phyloP scores from a whole-genome alignment of 768 basidiomycete species.

The Tremella fuciformis region DNA sequence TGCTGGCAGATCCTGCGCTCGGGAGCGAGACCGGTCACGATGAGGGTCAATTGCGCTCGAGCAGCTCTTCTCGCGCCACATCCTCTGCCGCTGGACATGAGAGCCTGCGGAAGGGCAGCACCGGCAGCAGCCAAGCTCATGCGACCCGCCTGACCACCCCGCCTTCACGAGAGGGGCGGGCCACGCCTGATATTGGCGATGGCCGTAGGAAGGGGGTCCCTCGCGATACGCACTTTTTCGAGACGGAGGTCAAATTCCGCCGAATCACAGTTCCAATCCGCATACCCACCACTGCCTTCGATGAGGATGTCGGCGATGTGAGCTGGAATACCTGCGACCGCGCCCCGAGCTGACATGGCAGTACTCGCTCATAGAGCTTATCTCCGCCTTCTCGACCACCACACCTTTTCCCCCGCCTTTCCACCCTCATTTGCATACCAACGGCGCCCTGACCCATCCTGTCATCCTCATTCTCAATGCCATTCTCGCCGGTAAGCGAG shows the following conservation, averaged over 20 bases:
- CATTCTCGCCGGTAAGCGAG: constrained; percentile 88
- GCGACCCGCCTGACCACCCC: constrained; percentile 10
- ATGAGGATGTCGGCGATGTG: constrained; percentile 96
- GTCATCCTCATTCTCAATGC: constrained; percentile 96
- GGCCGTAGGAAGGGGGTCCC: constrained; percentile 31
- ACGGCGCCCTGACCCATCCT: constrained; percentile 83
- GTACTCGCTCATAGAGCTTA: constrained; percentile 89
- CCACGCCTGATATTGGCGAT: constrained; percentile 15
- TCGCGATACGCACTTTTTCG: constrained; percentile 93
- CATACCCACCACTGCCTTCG: constrained; percentile 81
- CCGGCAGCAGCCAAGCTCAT: constrained; percentile 13
- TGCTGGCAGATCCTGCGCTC: constrained; percentile 13
- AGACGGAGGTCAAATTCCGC: constrained; percentile 78
- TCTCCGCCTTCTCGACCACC: constrained; percentile 73
- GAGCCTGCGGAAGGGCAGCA: constrained; percentile 19
- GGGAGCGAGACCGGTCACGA: constrained; percentile 15
- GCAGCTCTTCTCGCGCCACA: too few species aligned
- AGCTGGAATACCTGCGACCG: constrained; percentile 46
- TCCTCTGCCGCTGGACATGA: background rate
- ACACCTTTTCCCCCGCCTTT: constrained; percentile 61
- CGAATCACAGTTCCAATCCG: constrained; percentile 80
- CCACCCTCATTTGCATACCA: constrained; percentile 91
- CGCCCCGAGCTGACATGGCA: constrained; percentile 51
- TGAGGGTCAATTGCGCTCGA: constrained; percentile 7
- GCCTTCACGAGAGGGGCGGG: constrained; percentile 19